A percentile compares a stretch with the other conserved stretches of the same genome.
Evolutionary conservation across 1,284 basidiomycete species (phyloP).

Genomic region (Polyporus tsugae): DNA sequence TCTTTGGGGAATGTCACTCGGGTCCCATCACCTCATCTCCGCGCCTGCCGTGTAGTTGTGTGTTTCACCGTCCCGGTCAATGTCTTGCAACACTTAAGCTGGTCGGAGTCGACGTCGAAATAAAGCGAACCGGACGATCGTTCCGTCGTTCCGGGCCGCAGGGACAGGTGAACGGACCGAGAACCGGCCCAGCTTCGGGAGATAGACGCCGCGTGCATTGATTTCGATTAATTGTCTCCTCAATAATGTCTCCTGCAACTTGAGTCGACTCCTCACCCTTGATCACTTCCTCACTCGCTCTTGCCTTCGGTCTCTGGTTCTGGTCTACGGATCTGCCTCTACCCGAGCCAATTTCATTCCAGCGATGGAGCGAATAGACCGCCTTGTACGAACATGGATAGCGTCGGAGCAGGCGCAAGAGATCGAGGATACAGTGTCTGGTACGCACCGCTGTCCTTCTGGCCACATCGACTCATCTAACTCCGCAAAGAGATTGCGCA

Average conservation of each 20-base stretch:
- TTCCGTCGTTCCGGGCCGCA: too few relatives aligned
- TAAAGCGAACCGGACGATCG: too few relatives aligned
- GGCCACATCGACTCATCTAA: conserved; percentile 11
- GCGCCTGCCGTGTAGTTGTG: not conserved
- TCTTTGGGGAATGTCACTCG: conserved; percentile 2
- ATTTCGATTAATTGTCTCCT: not conserved
- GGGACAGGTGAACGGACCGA: not conserved
- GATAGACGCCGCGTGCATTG: not conserved
- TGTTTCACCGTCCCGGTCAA: too few relatives aligned
- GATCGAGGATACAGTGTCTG: conserved; percentile 64
- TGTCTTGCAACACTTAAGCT: too few relatives aligned
- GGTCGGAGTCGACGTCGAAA: too few relatives aligned
- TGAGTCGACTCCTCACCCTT: not conserved
- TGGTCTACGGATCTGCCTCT: not conserved
- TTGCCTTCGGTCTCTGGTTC: not conserved
- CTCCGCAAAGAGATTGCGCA: conserved; percentile 66
- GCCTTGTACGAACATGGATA: conserved; percentile 79
- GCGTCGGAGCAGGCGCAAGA: conserved; percentile 68
- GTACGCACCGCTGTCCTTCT: conserved; percentile 46
- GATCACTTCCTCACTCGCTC: not conserved
- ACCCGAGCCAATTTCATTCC: too few relatives aligned
- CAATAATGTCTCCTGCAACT: not conserved
- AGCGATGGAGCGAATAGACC: conserved; percentile 52
- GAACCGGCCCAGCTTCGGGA: not conserved
- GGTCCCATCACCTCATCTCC: not conserved